Percentiles rank a stretch among this genome's conserved stretches.
Conservation (phyloP, 2,329 filamentous ascomycete species). For the Dactylellina drechsleri region DNA sequence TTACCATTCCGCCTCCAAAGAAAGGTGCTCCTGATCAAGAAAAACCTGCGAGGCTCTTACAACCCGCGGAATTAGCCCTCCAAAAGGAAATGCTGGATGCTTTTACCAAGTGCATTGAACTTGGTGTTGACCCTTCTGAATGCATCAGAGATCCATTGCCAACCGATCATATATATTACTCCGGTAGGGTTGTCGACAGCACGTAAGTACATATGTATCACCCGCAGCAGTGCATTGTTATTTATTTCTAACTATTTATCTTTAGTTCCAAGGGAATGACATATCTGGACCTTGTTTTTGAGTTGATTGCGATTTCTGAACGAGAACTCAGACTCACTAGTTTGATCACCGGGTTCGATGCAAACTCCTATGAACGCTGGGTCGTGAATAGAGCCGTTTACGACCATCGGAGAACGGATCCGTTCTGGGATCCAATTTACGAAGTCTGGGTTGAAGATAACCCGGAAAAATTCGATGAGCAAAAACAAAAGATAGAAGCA, state of each 20-base stretch:
- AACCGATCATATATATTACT: no score
- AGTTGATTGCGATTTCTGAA: not conserved
- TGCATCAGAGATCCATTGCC: not conserved
- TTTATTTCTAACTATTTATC: not conserved
- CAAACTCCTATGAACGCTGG: not conserved
- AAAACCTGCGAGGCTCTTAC: conserved; percentile 63
- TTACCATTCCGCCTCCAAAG: conserved; percentile 62
- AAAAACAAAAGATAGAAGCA: not conserved
- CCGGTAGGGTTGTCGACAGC: no score
- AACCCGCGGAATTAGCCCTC: conserved; percentile 75
- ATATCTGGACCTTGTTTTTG: not conserved
- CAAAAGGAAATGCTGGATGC: conserved; percentile 65
- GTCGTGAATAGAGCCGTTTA: not conserved
- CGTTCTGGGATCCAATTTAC: not conserved
- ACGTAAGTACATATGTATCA: no score
- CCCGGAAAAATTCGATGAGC: not conserved
- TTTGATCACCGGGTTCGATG: not conserved
- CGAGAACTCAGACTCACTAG: not conserved
- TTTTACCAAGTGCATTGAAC: conserved; percentile 70
- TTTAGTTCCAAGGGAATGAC: not conserved
- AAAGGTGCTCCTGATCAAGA: conserved; percentile 65
- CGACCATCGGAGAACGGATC: not conserved
- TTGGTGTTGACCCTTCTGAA: conserved; percentile 69
- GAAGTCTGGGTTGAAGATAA: not conserved
- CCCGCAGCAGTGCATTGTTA: not conserved